Percentiles rank a stretch among this genome's conserved stretches.
These are phyloP conservation scores for Priceomyces castillae DNA, from an alignment of 805 yeast genomes.

Conservation along the genomic window DNA sequence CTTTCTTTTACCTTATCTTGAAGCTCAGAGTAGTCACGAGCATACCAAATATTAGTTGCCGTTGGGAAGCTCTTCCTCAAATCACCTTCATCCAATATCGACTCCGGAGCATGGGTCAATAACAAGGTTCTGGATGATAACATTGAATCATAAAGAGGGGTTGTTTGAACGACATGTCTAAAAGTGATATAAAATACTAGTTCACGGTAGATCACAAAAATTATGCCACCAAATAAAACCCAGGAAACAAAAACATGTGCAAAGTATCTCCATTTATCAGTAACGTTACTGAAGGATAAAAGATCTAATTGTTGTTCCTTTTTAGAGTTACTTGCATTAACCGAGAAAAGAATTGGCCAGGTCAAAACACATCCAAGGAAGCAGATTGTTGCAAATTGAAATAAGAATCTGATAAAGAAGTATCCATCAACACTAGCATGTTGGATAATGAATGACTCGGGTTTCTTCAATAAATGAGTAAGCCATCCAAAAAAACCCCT, in stretches of 20 bases:
- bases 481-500: conserved; percentile 56
- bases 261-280: conserved; percentile 59
- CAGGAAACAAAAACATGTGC: conserved; percentile 79
- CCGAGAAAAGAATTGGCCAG: conserved; percentile 71
- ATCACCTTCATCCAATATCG: conserved; percentile 44
- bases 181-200: conserved; percentile 66
- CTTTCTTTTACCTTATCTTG: conserved; percentile 60
- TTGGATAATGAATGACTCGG: conserved; percentile 63
- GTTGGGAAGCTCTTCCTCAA: conserved; percentile 63
- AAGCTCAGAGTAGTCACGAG: conserved; percentile 60
- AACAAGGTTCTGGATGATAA: conserved; percentile 70
- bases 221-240: conserved; percentile 64
- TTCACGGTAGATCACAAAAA: conserved; percentile 71
- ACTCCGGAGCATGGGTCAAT: conserved; percentile 62
- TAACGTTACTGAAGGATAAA: conserved; percentile 61
- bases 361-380: conserved; percentile 51
- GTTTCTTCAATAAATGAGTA: conserved; percentile 46
- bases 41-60: conserved; percentile 56
- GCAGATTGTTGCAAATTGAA: conserved; percentile 52
- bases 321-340: conserved; percentile 69
- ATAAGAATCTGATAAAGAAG: conserved; percentile 64
- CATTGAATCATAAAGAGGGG: conserved; percentile 69
- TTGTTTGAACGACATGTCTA: conserved; percentile 70
- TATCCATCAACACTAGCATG: conserved; percentile 76
- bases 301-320: conserved; percentile 58